Percentiles rank a stretch among this genome's conserved stretches.
Conservation (phyloP, 2,329 filamentous ascomycete species). For the Colletotrichum scovillei region DNA sequence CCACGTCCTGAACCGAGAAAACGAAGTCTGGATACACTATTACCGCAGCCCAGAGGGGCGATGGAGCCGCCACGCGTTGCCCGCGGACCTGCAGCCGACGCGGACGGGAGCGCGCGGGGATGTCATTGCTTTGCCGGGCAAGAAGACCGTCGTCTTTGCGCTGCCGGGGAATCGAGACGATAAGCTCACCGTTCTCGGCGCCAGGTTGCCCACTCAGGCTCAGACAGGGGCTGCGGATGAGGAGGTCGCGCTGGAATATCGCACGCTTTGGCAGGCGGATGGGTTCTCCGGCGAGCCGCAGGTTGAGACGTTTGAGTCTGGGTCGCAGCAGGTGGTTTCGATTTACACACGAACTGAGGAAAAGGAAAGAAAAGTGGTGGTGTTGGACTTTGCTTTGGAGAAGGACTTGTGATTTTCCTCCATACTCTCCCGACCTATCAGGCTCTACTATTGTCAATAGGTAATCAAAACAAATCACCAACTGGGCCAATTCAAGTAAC, state of each 20-base stretch:
- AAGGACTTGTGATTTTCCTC: neutral
- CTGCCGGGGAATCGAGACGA: constrained; percentile 28
- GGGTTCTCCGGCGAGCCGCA: constrained; percentile 34
- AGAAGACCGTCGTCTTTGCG: constrained; percentile 17
- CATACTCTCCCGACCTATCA: neutral
- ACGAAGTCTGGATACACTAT: constrained; percentile 33
- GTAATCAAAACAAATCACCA: neutral
- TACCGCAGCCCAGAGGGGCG: constrained; percentile 11
- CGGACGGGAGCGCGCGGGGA: constrained; percentile 27
- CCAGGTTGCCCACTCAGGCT: neutral
- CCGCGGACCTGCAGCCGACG: constrained; percentile 14
- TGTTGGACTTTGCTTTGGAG: constrained; percentile 25
- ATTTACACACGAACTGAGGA: constrained; percentile 30
- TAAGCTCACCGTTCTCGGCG: constrained; percentile 20
- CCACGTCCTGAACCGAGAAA: constrained; percentile 30
- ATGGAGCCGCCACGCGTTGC: constrained; percentile 24
- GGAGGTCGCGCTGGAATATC: neutral
- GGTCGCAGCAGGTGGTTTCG: constrained; percentile 15
- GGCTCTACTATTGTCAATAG: neutral
- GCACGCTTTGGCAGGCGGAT: constrained; percentile 12
- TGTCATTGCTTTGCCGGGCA: constrained; percentile 16
- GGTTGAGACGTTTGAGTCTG: constrained; percentile 23
- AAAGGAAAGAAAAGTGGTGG: constrained; percentile 25
- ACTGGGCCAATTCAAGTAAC: neutral
- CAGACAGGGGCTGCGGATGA: neutral